Evolutionary conservation across 2,329 filamentous ascomycete species (phyloP).

Genomic region (Beauveria australis): DNA sequence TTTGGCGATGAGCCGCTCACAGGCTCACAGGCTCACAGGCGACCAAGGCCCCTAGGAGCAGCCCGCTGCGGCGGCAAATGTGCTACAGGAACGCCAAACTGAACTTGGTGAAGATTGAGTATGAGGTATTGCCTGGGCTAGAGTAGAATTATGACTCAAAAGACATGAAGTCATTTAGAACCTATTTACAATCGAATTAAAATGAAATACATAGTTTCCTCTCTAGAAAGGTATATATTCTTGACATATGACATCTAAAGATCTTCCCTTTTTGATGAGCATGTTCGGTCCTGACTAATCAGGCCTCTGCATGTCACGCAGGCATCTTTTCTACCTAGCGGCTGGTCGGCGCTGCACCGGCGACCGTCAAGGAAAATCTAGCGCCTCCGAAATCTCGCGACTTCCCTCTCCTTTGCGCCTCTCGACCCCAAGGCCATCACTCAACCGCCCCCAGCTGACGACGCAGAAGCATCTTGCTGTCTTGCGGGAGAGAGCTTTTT

Average conservation of each 20-base stretch:
- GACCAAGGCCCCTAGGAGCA: too few relatives aligned
- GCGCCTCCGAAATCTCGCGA: constrained; percentile 11
- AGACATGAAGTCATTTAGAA: too few relatives aligned
- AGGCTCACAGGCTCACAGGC: not conserved
- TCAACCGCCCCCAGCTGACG: not conserved
- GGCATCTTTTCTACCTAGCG: not conserved
- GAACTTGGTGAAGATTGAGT: too few relatives aligned
- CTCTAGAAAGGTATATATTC: too few relatives aligned
- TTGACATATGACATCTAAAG: too few relatives aligned
- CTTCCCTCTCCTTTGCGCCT: constrained; percentile 2
- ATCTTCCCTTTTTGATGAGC: too few relatives aligned
- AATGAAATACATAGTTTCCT: too few relatives aligned
- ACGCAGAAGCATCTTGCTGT: constrained; percentile 5
- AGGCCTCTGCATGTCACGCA: not conserved
- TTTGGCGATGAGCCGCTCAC: not conserved
- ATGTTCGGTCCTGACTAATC: not conserved
- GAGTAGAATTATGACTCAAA: too few relatives aligned
- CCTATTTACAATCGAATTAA: too few relatives aligned
- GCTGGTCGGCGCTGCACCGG: not conserved
- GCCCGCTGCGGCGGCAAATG: too few relatives aligned
- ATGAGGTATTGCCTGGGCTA: too few relatives aligned
- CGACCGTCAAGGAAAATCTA: not conserved
- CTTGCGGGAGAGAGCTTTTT: not conserved
- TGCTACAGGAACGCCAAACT: too few relatives aligned
- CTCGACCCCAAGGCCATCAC: not conserved